Evolutionary conservation across 192 early-diverging fungal genomes (phyloP).

Genomic region (Coemansia sp.): DNA sequence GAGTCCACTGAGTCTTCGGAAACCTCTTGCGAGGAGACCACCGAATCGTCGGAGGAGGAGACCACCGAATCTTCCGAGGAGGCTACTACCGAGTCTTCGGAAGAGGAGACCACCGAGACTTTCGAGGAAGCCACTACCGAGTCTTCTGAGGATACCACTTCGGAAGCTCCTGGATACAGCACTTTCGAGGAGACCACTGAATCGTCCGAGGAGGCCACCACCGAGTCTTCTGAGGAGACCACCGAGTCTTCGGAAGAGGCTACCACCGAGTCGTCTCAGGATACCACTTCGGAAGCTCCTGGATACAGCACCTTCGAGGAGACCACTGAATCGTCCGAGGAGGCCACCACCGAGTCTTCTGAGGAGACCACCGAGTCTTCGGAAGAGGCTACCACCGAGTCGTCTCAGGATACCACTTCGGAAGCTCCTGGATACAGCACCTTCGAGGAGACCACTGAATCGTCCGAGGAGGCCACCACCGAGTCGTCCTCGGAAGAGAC

Average conservation of each 20-base stretch:
- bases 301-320: conserved; percentile 4
- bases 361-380: conserved; percentile 9
- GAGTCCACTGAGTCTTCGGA: conserved; percentile 7
- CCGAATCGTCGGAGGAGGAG: conserved; percentile 8
- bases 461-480: conserved; percentile 6
- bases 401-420: conserved; percentile 1
- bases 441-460: conserved; percentile 19
- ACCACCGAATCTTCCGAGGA: conserved; percentile 9
- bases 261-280: background rate
- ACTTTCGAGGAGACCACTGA: conserved; percentile 2
- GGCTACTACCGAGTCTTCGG: background rate
- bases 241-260: conserved; percentile 7
- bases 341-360: conserved; percentile 6
- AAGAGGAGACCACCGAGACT: conserved; percentile 4
- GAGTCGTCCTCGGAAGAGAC: conserved; percentile 5
- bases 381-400: conserved; percentile 13
- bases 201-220: conserved; percentile 7
- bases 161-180: conserved; percentile 5
- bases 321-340: background rate
- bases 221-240: conserved; percentile 8
- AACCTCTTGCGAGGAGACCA: conserved; percentile 14
- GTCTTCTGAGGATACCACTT: too few species aligned
- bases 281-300: too few species aligned
- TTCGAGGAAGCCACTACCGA: conserved; percentile 6
- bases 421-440: conserved; percentile 14